These are phyloP conservation scores for Entomortierella chlamydospora DNA, from an alignment of 192 early-diverging fungal genomes.

Conservation along the genomic window DNA sequence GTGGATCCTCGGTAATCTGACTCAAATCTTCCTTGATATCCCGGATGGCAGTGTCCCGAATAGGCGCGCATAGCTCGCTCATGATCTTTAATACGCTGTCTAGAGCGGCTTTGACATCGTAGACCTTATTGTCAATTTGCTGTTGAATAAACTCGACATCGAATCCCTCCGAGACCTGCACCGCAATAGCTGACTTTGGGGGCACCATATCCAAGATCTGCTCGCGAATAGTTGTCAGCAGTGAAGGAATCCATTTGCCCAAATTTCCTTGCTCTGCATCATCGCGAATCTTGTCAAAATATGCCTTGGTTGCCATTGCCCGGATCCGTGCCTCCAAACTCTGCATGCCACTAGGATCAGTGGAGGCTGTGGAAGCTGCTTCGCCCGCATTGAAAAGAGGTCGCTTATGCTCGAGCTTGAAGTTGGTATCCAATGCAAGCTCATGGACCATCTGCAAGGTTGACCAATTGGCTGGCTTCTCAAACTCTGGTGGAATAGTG, in stretches of 20 bases:
- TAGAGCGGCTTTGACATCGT: slow-evolving; percentile 64
- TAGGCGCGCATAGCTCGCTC: slow-evolving; percentile 80
- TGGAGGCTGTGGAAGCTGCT: background rate
- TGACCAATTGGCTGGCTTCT: slow-evolving; percentile 36
- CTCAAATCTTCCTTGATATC: slow-evolving; percentile 30
- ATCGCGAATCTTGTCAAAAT: slow-evolving; percentile 74
- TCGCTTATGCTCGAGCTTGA: slow-evolving; percentile 60
- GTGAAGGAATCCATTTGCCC: slow-evolving; percentile 57
- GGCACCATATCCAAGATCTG: slow-evolving; percentile 75
- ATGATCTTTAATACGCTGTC: slow-evolving; percentile 67
- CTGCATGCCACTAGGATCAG: background rate
- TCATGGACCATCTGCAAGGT: slow-evolving; percentile 85
- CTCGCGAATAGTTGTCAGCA: slow-evolving; percentile 52
- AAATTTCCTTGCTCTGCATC: slow-evolving; percentile 66
- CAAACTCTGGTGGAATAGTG: background rate
- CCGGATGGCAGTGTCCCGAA: slow-evolving; percentile 71
- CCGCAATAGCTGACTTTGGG: slow-evolving; percentile 61
- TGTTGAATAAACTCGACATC: slow-evolving; percentile 78
- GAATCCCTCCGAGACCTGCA: slow-evolving; percentile 71
- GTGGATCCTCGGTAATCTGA: slow-evolving; percentile 4
- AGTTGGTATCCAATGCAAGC: slow-evolving; percentile 79
- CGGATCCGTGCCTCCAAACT: slow-evolving; percentile 68
- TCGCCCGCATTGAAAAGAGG: background rate
- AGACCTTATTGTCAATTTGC: slow-evolving; percentile 66
- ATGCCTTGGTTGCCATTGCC: slow-evolving; percentile 73